Evolutionary conservation across 768 basidiomycete species (phyloP).

Genomic region (Amanita jacksonii): DNA sequence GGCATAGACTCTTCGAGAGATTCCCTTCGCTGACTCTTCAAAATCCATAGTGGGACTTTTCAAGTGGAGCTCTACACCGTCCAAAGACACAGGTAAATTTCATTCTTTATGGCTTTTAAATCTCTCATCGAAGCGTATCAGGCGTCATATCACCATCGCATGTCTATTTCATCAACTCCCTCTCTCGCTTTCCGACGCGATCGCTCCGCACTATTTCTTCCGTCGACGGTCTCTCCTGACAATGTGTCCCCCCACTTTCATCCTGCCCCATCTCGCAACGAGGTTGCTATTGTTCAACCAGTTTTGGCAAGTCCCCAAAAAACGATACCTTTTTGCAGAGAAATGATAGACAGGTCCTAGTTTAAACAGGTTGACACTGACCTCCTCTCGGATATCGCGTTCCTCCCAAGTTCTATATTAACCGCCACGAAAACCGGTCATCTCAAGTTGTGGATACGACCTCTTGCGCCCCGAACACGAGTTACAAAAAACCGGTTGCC

Average conservation of each 20-base stretch:
- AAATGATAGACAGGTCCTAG: conserved; percentile 38
- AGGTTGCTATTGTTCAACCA: conserved; percentile 85
- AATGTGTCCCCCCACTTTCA: conserved; percentile 54
- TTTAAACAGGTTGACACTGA: conserved; percentile 81
- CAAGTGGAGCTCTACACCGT: conserved; percentile 80
- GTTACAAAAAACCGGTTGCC: conserved; percentile 15
- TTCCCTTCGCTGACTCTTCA: neutral
- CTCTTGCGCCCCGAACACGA: conserved; percentile 42
- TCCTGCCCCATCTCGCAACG: conserved; percentile 82
- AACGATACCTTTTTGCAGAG: neutral
- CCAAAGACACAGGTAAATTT: conserved; percentile 58
- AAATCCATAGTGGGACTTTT: conserved; percentile 79
- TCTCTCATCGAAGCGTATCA: conserved; percentile 13
- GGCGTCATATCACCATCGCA: conserved; percentile 45
- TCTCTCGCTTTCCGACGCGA: conserved; percentile 66
- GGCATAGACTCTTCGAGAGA: conserved; percentile 12
- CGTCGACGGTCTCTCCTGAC: conserved; percentile 30
- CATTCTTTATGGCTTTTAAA: neutral
- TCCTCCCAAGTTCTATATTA: conserved; percentile 70
- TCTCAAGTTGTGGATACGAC: conserved; percentile 80
- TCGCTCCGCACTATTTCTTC: conserved; percentile 48
- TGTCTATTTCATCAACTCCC: conserved; percentile 70
- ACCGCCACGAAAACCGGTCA: conserved; percentile 72
- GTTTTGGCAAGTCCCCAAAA: conserved; percentile 54
- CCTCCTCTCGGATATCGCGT: conserved; percentile 61